Base-by-base conservation (phyloP, 805 yeast species). In the Wickerhamiella bombiphila region DNA sequence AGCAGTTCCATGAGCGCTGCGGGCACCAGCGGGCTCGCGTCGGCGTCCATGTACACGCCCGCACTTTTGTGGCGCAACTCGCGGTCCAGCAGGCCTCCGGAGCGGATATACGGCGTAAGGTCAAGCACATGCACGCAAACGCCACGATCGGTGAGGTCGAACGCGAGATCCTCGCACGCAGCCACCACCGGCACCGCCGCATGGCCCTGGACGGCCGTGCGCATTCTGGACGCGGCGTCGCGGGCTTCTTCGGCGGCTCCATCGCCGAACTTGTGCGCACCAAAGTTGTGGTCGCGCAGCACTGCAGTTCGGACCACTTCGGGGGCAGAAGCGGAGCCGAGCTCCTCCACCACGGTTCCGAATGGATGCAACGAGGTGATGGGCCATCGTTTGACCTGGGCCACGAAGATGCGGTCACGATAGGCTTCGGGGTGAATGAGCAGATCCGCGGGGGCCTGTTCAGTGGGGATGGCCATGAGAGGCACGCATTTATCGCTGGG, bases 401-500 rank as follows among this genome's bases (percentile, higher is more conserved):
- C 96, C 43, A 91, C 88, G 55, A 88, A 91, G 36, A 86, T 62
- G 50, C 77, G 80, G 54, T 81, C 74, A 0, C 80, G 68, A 52
- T 91, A 91, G 36, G 67, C 68, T 40, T 80, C 93, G 47, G 85
- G 93, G 49, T 83, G 85, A 49, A 85, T 94, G 31, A 91, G 86
- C 60, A 91, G 88, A 57, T 88, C 97, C 42, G 70, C 72, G 24
- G 98, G 98, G 0, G 95, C 98, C 58, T 91, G 94, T 52, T 91
- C 98, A 1, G 96, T 91, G 29, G 98, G 98, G 46, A 91, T 91
- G 13, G 98, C 98, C 64, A 91, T 86, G 46, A 91, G 67, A 4
- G 98, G 98, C 16, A 91, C 98, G 45, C 93, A 82, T 61, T 91
- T 91, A 57, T 91, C 98, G 1, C 95, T 86, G 28, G 98, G 98